A percentile compares a stretch with the other conserved stretches of the same genome.
Evolutionary conservation across 306 rosid species (phyloP).

Genomic region (Crataegus laevigata): DNA sequence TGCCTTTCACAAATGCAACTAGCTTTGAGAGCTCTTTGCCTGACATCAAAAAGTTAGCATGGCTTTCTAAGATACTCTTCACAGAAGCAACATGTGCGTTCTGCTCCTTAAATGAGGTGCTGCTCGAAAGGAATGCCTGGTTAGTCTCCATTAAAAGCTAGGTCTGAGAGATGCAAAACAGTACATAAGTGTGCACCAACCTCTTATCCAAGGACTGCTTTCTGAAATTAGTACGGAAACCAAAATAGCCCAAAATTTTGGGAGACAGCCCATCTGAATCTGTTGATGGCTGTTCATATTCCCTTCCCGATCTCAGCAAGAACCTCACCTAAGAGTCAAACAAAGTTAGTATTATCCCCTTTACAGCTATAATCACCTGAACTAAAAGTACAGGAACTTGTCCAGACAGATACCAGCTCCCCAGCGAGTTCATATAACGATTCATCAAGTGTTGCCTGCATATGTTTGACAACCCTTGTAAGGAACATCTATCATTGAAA

Average conservation of each 20-base stretch:
- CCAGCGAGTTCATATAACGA: slow-evolving; percentile 97
- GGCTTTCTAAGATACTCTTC: slow-evolving; percentile 83
- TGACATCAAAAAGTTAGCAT: slow-evolving; percentile 91
- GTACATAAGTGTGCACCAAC: slow-evolving; percentile 27
- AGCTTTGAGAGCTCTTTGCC: slow-evolving; percentile 96
- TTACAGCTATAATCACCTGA: slow-evolving; percentile 8
- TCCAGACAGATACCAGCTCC: slow-evolving; percentile 61
- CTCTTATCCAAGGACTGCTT: slow-evolving; percentile 71
- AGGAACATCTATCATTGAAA: slow-evolving; percentile 10
- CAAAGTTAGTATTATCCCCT: slow-evolving; percentile 11
- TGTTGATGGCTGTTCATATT: slow-evolving; percentile 57
- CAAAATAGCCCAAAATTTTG: slow-evolving; percentile 83
- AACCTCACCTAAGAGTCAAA: slow-evolving; percentile 73
- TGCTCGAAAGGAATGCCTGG: slow-evolving; percentile 25
- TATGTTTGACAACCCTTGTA: slow-evolving; percentile 19
- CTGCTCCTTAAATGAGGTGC: slow-evolving; percentile 80
- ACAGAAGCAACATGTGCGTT: slow-evolving; percentile 81
- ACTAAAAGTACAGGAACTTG: not conserved
- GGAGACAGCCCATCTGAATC: slow-evolving; percentile 76
- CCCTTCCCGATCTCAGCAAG: slow-evolving; percentile 94
- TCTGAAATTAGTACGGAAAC: slow-evolving; percentile 59
- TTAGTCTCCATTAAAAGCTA: slow-evolving; percentile 21
- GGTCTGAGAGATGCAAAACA: slow-evolving; percentile 7
- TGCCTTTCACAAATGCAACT: slow-evolving; percentile 93
- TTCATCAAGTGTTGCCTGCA: slow-evolving; percentile 94